Evolutionary conservation across 1,284 basidiomycete species (phyloP).

Genomic region (Mycosarcoma mackinlayi): DNA sequence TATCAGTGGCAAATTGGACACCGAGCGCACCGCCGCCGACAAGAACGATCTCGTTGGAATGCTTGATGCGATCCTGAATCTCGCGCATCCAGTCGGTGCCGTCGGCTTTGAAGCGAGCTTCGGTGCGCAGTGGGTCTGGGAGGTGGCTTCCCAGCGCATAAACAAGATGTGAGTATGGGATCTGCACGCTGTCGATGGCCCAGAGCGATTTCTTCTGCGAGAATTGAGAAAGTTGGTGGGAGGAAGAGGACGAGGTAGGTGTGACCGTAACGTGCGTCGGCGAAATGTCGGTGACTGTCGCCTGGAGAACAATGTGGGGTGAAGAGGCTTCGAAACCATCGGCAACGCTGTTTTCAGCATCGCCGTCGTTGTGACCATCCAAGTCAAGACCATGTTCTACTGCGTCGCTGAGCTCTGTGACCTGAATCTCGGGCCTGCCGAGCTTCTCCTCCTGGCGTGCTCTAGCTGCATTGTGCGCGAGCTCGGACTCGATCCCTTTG

Average conservation of each 20-base stretch:
- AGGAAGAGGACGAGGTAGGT: constrained; percentile 30
- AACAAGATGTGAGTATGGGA: constrained; percentile 66
- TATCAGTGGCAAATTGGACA: constrained; percentile 65
- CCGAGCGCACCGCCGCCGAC: constrained; percentile 67
- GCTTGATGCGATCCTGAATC: constrained; percentile 55
- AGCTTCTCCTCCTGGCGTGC: constrained; percentile 47
- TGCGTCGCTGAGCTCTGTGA: constrained; percentile 42
- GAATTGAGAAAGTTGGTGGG: constrained; percentile 36
- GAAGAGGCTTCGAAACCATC: constrained; percentile 51
- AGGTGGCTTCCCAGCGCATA: constrained; percentile 67
- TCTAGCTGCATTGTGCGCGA: constrained; percentile 25
- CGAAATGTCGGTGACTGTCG: constrained; percentile 59
- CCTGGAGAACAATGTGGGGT: constrained; percentile 64
- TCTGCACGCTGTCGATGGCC: constrained; percentile 62
- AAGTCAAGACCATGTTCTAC: constrained; percentile 40
- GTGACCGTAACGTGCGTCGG: constrained; percentile 59
- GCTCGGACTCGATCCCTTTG: constrained; percentile 37
- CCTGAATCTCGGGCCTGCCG: constrained; percentile 52
- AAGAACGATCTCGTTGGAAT: constrained; percentile 60
- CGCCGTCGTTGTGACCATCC: constrained; percentile 19
- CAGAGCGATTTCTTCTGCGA: constrained; percentile 56
- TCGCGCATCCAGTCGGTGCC: constrained; percentile 62
- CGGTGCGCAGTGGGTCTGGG: constrained; percentile 65
- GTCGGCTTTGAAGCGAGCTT: constrained; percentile 57
- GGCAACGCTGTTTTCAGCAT: constrained; percentile 29